Evolutionary conservation across 2,329 filamentous ascomycete species (phyloP).

Genomic region (Lecanicillium sp.): DNA sequence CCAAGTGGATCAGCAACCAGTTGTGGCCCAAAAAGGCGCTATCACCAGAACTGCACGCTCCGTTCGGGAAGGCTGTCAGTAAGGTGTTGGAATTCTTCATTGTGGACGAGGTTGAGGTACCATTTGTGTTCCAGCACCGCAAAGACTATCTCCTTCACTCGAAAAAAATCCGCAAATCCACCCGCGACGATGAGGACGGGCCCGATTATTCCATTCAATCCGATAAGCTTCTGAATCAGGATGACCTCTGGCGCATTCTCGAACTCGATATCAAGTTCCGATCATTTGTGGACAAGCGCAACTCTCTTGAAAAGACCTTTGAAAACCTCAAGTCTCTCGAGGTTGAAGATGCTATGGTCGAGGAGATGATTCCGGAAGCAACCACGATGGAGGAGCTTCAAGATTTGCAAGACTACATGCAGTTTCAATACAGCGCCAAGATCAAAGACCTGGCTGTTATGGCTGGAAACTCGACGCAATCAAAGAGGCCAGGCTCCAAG

Average conservation of each 20-base stretch:
- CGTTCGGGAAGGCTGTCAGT: slow-evolving; percentile 79
- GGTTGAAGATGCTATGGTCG: slow-evolving; percentile 65
- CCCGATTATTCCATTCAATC: slow-evolving; percentile 68
- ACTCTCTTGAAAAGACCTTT: slow-evolving; percentile 71
- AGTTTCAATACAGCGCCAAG: slow-evolving; percentile 83
- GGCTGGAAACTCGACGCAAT: slow-evolving; percentile 54
- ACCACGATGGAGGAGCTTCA: slow-evolving; percentile 91
- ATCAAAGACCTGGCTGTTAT: slow-evolving; percentile 69
- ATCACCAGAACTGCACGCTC: slow-evolving; percentile 61
- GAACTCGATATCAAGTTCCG: slow-evolving; percentile 94
- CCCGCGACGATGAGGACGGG: slow-evolving; percentile 58
- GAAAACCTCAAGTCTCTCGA: slow-evolving; percentile 59
- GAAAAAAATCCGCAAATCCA: slow-evolving; percentile 56
- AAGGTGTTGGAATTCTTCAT: slow-evolving; percentile 96
- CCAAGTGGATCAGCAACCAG: slow-evolving; percentile 82
- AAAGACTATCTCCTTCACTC: slow-evolving; percentile 96
- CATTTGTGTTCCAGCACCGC: slow-evolving; percentile 95
- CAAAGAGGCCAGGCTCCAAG: slow-evolving; percentile 75
- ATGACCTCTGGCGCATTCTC: slow-evolving; percentile 90
- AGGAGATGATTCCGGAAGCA: slow-evolving; percentile 72
- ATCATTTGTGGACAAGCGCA: slow-evolving; percentile 85
- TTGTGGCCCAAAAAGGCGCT: slow-evolving; percentile 83
- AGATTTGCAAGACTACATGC: slow-evolving; percentile 90
- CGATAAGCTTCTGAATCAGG: slow-evolving; percentile 84
- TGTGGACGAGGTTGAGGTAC: slow-evolving; percentile 87